A percentile compares a stretch with the other conserved stretches of the same genome.
phyloP scores from a whole-genome alignment of 345 rosid genomes.

The Populus deltoides region DNA sequence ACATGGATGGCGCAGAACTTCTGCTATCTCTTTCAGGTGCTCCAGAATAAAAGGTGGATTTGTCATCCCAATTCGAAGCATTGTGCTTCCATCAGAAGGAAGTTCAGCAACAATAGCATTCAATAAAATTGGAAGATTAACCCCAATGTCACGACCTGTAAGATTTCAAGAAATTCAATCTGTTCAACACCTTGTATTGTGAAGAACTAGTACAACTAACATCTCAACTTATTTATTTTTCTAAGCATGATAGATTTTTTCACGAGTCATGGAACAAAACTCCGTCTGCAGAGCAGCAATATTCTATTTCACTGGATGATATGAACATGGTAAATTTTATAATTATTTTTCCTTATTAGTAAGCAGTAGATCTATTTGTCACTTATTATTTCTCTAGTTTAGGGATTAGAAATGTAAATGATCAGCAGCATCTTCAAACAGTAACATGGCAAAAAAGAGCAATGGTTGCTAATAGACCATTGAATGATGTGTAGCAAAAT shows the following conservation, averaged over 20 bases:
- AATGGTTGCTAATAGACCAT: background rate
- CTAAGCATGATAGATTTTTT: background rate
- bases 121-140: conserved; percentile 76
- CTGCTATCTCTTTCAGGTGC: conserved; percentile 87
- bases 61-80: conserved; percentile 97
- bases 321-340: background rate
- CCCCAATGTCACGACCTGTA: conserved; percentile 93
- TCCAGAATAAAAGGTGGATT: conserved; percentile 95
- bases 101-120: conserved; percentile 81
- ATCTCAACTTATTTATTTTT: background rate
- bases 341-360: background rate
- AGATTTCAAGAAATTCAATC: conserved; percentile 13
- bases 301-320: background rate
- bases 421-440: background rate
- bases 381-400: background rate
- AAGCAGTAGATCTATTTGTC: background rate
- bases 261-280: background rate
- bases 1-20: conserved; percentile 78
- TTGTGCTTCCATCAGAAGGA: conserved; percentile 80
- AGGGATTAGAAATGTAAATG: background rate
- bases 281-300: background rate
- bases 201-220: background rate
- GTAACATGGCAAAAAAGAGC: background rate
- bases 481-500: background rate
- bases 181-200: background rate